Evolutionary conservation across 2,329 filamentous ascomycete genomes (phyloP), one percentile per base, ranked within the genome.

Genomic region (Xylariaceae sp.): DNA sequence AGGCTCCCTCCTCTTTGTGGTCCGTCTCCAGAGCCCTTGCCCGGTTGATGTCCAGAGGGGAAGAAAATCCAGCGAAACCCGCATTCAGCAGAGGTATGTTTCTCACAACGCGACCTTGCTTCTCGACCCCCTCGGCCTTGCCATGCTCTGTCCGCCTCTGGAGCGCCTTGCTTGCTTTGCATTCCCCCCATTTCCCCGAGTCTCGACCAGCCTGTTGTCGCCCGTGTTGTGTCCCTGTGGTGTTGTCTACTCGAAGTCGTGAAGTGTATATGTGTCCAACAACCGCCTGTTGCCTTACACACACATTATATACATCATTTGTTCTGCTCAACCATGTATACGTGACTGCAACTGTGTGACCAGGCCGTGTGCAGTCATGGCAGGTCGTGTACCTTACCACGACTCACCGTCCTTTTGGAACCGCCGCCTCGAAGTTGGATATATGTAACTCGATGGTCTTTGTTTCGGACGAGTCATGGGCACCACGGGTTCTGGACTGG

Each of bases 401-500:
- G 31, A 16, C 23, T 34, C 17, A 29, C 24, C 37, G 18, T 38
- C 34, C 26, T 41, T 27, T 36, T 32, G 15, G 13, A 31, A 24
- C 36, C 13, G 28, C 9, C 31, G 31, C 18, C 36, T 29, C 34
- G 34, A 29, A 32, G 15, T 7, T 12, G 15, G 12, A 21, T 32
- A 15, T 29, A 16, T 38, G 24, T 45, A 33, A 37, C 36, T 32
- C 32, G 40, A 31, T 44, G 33, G 39, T 23, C 27, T 33, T 28
- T n/a, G n/a, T 13, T 19, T 44, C 47, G 47, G 31, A 16, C 48
- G 46, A 56, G 50, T 53, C 47, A 53, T 53, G 48, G 33, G n/a
- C 38, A 39, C 31, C 40, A 33, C 44, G 38, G 37, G 39, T 40
- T 34, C 21, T 15, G 30, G 16, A 38, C 29, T 42, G 37, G 30